Percentiles rank a stretch among this genome's conserved stretches.
phyloP scores from a whole-genome alignment of 805 yeast genomes.

The Cyberlindnera petersonii region DNA sequence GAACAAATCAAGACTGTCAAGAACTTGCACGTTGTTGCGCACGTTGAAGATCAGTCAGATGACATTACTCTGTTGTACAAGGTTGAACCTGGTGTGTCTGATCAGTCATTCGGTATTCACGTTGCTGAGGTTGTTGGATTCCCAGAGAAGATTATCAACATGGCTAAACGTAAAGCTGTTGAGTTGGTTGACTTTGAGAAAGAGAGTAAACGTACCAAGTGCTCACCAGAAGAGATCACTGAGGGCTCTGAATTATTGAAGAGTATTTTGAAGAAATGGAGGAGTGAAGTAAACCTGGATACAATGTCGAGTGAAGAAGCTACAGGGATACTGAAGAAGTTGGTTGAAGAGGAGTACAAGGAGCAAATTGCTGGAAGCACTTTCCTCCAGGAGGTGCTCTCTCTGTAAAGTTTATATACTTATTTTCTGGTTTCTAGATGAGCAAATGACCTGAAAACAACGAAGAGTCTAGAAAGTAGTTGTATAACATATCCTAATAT shows the following conservation, averaged over 20 bases:
- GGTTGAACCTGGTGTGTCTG: conserved; percentile 95
- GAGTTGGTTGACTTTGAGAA: conserved; percentile 55
- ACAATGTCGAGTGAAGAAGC: conserved; percentile 35
- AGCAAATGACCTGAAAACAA: no score
- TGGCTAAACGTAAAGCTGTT: conserved; percentile 93
- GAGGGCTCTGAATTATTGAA: conserved; percentile 50
- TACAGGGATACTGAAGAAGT: conserved; percentile 34
- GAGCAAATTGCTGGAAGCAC: conserved; percentile 31
- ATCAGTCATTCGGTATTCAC: conserved; percentile 95
- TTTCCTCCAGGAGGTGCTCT: conserved; percentile 44
- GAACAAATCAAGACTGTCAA: conserved; percentile 59
- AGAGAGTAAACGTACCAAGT: conserved; percentile 44
- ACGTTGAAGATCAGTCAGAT: conserved; percentile 52
- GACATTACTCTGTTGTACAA: conserved; percentile 87
- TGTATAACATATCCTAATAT: no score
- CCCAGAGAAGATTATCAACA: conserved; percentile 81
- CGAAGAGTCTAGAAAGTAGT: no score
- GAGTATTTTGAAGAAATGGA: conserved; percentile 40
- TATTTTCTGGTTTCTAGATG: no score
- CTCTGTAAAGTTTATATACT: no score
- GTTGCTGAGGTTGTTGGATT: conserved; percentile 95
- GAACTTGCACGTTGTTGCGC: conserved; percentile 92
- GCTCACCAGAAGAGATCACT: conserved; percentile 47
- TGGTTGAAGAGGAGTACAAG: conserved; percentile 30
- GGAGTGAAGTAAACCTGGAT: conserved; percentile 16